A percentile compares a stretch with the other conserved stretches of the same genome.
Evolutionary conservation across 257 asterid species (phyloP).

Genomic region (Solanum bulbocastanum): DNA sequence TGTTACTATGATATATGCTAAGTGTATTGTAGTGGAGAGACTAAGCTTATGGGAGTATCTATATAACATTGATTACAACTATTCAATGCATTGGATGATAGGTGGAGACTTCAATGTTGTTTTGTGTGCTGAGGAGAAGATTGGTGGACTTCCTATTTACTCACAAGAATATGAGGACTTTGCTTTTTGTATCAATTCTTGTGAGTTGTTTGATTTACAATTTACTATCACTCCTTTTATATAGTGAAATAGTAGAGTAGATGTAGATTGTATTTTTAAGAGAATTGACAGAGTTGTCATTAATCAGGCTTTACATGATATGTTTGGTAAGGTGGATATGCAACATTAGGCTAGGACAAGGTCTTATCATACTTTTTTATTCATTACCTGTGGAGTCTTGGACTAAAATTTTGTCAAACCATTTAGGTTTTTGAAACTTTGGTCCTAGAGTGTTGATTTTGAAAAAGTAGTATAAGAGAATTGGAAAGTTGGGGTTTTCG

Average conservation of each 20-base stretch:
- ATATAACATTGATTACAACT: not conserved
- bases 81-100: not conserved
- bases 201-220: not conserved
- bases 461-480: not conserved
- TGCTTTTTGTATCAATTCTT: not conserved
- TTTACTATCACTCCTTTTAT: not conserved
- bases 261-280: not conserved
- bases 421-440: not conserved
- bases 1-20: too few species aligned
- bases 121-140: not conserved
- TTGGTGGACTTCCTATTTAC: not conserved
- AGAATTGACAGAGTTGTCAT: not conserved
- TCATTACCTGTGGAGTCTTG: not conserved
- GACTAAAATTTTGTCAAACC: not conserved
- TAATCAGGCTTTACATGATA: not conserved
- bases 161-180: not conserved
- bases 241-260: not conserved
- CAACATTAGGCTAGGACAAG: not conserved
- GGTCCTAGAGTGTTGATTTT: not conserved
- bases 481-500: not conserved
- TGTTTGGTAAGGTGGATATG: not conserved
- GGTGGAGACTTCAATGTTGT: not conserved
- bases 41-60: too few species aligned
- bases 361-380: not conserved
- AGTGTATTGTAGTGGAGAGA: too few species aligned